phyloP scores from a whole-genome alignment of 208 protist species.

The Leishmania mexicana region DNA sequence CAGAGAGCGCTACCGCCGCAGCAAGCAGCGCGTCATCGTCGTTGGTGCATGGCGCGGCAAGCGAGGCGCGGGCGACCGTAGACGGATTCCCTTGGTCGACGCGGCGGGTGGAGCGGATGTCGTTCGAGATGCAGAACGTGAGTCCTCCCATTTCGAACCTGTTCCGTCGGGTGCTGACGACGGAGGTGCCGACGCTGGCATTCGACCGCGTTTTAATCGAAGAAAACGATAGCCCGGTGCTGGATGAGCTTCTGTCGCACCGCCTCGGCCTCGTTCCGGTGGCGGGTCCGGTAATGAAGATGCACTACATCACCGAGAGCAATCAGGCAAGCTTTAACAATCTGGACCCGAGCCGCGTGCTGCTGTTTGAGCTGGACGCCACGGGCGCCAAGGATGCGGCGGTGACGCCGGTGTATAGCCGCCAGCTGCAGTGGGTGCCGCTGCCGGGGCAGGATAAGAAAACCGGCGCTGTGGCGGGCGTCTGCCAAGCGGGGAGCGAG shows the following conservation, averaged over 20 bases:
- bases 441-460: conserved; percentile 75
- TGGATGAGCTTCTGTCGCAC: conserved; percentile 98
- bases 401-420: conserved; percentile 88
- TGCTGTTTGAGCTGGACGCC: conserved; percentile 86
- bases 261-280: conserved; percentile 98
- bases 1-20: conserved; percentile 11
- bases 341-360: conserved; percentile 72
- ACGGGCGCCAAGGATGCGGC: conserved; percentile 64
- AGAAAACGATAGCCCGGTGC: conserved; percentile 98
- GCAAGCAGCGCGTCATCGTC: conserved; percentile 6
- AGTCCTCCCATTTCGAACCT: conserved; percentile 97
- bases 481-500: neutral
- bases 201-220: conserved; percentile 98
- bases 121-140: conserved; percentile 81
- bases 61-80: conserved; percentile 11
- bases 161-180: conserved; percentile 96
- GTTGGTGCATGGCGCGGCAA: neutral
- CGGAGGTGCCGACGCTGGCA: conserved; percentile 98
- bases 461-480: conserved; percentile 6
- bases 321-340: conserved; percentile 47
- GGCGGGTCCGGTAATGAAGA: conserved; percentile 93
- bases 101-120: conserved; percentile 75
- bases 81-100: conserved; percentile 60
- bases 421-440: conserved; percentile 93
- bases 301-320: conserved; percentile 85